phyloP scores from a whole-genome alignment of 2,329 filamentous ascomycete species.

The Alternaria burnsii region DNA sequence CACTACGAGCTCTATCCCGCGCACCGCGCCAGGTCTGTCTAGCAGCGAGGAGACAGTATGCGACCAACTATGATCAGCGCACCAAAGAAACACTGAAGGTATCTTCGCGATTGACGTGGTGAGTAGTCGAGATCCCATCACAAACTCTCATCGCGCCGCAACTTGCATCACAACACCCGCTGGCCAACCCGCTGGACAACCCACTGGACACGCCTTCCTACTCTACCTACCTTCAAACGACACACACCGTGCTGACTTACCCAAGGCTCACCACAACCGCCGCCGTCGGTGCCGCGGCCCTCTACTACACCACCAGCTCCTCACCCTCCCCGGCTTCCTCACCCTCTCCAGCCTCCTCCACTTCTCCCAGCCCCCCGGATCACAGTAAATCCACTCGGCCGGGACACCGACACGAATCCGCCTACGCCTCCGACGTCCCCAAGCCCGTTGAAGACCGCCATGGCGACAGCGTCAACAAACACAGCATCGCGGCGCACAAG shows the following conservation, averaged over 20 bases:
- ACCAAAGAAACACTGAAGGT: constrained; percentile 26
- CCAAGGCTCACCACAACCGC: constrained; percentile 29
- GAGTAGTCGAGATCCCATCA: constrained; percentile 8
- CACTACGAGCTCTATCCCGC: constrained; percentile 20
- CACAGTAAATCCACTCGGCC: constrained; percentile 3
- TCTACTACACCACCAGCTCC: constrained; percentile 26
- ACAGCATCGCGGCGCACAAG: constrained; percentile 36
- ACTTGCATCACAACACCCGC: not conserved
- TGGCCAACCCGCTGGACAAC: not conserved
- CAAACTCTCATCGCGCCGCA: constrained; percentile 1
- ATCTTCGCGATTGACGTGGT: constrained; percentile 32
- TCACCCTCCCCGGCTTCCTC: constrained; percentile 1
- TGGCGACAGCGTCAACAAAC: constrained; percentile 35
- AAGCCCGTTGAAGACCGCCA: constrained; percentile 39
- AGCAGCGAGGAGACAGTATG: constrained; percentile 26
- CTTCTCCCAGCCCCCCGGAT: not conserved
- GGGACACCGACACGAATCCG: constrained; percentile 18
- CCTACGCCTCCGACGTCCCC: constrained; percentile 28
- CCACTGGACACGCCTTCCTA: not conserved
- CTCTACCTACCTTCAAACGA: not conserved
- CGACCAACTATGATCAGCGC: constrained; percentile 30
- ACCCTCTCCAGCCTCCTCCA: not conserved
- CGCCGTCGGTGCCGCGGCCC: constrained; percentile 22
- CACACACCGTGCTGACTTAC: constrained; percentile 8
- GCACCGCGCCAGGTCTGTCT: constrained; percentile 12